Evolutionary conservation across 108 stramenopile species (phyloP).

Genomic region (Fragilariopsis cylindrus): DNA sequence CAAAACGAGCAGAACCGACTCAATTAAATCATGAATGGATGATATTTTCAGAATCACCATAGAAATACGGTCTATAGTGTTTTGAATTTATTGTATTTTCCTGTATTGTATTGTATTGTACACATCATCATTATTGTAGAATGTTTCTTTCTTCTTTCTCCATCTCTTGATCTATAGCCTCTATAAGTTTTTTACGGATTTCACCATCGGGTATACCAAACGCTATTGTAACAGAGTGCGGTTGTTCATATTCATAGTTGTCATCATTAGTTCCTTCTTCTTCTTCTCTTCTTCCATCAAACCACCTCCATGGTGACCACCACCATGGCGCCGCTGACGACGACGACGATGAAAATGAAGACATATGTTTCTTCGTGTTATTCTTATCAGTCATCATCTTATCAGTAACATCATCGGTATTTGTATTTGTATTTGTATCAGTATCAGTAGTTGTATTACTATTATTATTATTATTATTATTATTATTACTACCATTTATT

Average conservation of each 20-base stretch:
- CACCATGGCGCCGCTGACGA: too few relatives aligned
- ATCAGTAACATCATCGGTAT: neutral
- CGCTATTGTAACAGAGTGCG: slow-evolving; percentile 4
- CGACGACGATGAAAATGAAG: neutral
- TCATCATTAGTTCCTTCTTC: neutral
- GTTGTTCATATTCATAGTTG: neutral
- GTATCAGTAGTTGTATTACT: neutral
- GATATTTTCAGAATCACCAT: too few relatives aligned
- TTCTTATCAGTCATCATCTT: neutral
- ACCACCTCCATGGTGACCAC: neutral
- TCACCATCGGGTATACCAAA: slow-evolving; percentile 34
- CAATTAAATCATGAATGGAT: too few relatives aligned
- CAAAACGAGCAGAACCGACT: too few relatives aligned
- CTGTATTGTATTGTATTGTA: too few relatives aligned
- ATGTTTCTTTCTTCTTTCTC: neutral
- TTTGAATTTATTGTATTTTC: too few relatives aligned
- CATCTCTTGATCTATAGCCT: slow-evolving; percentile 10
- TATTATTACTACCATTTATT: neutral
- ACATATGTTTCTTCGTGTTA: neutral
- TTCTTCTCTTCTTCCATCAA: neutral
- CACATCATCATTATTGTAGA: too few relatives aligned
- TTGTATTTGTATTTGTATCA: neutral
- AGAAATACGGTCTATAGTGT: too few relatives aligned
- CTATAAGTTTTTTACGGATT: neutral
- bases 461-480: neutral